Conservation (phyloP, 2,329 filamentous ascomycete genomes). For the Hymenoscyphus fraxineus region DNA sequence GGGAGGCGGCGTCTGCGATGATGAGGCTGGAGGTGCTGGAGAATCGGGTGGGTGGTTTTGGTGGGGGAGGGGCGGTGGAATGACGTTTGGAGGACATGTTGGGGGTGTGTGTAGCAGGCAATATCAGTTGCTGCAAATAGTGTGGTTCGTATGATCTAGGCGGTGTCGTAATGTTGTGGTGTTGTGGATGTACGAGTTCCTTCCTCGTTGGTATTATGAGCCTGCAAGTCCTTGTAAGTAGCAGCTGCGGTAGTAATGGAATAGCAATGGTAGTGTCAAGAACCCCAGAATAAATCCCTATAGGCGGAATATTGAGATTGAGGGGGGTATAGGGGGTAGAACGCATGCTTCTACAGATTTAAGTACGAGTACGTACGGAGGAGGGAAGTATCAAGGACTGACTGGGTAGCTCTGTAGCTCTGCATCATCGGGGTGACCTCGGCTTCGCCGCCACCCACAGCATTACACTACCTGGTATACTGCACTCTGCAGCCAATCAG, state of each 20-base stretch:
- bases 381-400: too few species aligned
- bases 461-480: neutral
- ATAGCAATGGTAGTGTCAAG: too few species aligned
- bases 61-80: slow-evolving; percentile 49
- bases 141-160: neutral
- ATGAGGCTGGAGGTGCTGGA: slow-evolving; percentile 57
- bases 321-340: neutral
- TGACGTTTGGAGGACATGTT: slow-evolving; percentile 36
- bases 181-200: too few species aligned
- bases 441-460: neutral
- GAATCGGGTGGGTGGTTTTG: slow-evolving; percentile 50
- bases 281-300: neutral
- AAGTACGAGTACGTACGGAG: too few species aligned
- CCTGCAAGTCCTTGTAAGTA: too few species aligned
- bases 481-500: neutral
- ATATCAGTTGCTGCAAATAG: slow-evolving; percentile 9
- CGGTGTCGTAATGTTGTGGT: neutral
- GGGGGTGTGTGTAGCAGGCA: neutral
- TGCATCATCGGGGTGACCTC: too few species aligned
- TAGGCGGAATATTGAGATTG: neutral
- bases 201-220: neutral
- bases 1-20: slow-evolving; percentile 59
- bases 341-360: too few species aligned
- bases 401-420: too few species aligned
- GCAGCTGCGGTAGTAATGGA: too few species aligned